These are phyloP conservation scores for Margaritispora aquatica DNA, from an alignment of 495 filamentous ascomycete species.

Conservation along the genomic window DNA sequence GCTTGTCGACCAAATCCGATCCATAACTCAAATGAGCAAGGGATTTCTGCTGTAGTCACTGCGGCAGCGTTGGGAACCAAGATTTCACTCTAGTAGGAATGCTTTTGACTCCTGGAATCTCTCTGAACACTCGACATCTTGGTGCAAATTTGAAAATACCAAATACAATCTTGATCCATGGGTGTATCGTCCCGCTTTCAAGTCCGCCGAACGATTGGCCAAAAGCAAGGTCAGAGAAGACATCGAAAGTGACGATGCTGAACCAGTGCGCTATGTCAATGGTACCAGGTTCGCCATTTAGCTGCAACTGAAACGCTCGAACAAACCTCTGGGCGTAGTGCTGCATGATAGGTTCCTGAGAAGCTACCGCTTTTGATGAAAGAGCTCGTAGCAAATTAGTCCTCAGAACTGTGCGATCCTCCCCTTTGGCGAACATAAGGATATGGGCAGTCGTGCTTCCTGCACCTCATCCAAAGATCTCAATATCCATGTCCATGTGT, in stretches of 20 bases:
- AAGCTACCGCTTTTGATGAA: neutral
- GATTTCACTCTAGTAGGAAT: neutral
- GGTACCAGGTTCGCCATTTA: neutral
- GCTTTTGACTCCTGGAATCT: neutral
- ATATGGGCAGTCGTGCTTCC: neutral
- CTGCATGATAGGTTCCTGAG: neutral
- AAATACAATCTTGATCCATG: neutral
- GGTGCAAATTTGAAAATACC: neutral
- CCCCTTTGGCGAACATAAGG: neutral
- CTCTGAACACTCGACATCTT: neutral
- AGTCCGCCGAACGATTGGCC: neutral
- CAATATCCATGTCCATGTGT: neutral
- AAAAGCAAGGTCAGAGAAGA: neutral
- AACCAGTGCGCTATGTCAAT: neutral
- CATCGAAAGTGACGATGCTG: neutral
- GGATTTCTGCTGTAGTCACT: neutral
- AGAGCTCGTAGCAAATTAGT: neutral
- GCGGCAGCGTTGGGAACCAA: neutral
- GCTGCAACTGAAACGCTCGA: neutral
- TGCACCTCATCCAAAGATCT: neutral
- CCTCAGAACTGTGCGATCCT: neutral
- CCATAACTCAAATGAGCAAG: neutral
- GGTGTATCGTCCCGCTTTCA: neutral
- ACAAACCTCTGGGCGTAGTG: neutral
- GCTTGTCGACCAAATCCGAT: neutral